Evolutionary conservation across 1,284 basidiomycete genomes (phyloP).

Genomic region (Wallemia ichthyophaga): DNA sequence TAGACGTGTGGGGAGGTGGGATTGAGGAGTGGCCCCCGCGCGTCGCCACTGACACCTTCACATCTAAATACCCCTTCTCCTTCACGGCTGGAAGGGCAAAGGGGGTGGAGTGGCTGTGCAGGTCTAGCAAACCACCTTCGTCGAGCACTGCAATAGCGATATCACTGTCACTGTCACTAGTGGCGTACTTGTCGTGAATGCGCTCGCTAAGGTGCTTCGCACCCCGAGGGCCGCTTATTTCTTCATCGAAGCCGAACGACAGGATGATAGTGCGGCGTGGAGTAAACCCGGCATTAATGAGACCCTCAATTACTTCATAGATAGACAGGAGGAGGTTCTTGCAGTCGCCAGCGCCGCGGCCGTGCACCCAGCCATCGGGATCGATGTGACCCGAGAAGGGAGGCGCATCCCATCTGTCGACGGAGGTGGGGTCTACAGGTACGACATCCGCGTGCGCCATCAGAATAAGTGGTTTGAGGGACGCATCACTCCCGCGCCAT

Average conservation of each 20-base stretch:
- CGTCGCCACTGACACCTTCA: slow-evolving; percentile 24
- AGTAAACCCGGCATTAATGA: slow-evolving; percentile 24
- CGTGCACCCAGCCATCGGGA: slow-evolving; percentile 25
- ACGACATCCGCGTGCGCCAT: slow-evolving; percentile 23
- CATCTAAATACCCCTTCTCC: slow-evolving; percentile 35
- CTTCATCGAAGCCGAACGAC: slow-evolving; percentile 41
- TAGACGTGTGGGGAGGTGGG: slow-evolving; percentile 23
- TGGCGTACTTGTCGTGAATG: slow-evolving; percentile 25
- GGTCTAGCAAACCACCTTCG: slow-evolving; percentile 11
- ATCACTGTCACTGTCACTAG: slow-evolving; percentile 27
- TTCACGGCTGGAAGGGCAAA: slow-evolving; percentile 25
- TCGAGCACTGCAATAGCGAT: slow-evolving; percentile 28
- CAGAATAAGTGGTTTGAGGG: slow-evolving; percentile 9
- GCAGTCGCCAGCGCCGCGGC: slow-evolving; percentile 19
- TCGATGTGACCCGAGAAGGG: slow-evolving; percentile 35
- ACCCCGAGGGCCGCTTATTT: slow-evolving; percentile 28
- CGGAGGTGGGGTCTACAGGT: slow-evolving; percentile 25
- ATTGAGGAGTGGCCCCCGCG: slow-evolving; percentile 35
- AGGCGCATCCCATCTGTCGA: slow-evolving; percentile 26
- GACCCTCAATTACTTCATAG: slow-evolving; percentile 20
- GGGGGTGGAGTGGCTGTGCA: slow-evolving; percentile 11
- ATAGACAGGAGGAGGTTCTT: slow-evolving; percentile 7
- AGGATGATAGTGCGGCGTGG: slow-evolving; percentile 27
- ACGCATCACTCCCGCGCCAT: slow-evolving; percentile 26
- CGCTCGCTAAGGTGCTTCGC: slow-evolving; percentile 22